Conservation (phyloP, 2,329 filamentous ascomycete species). For the Aspergillus flavus region DNA sequence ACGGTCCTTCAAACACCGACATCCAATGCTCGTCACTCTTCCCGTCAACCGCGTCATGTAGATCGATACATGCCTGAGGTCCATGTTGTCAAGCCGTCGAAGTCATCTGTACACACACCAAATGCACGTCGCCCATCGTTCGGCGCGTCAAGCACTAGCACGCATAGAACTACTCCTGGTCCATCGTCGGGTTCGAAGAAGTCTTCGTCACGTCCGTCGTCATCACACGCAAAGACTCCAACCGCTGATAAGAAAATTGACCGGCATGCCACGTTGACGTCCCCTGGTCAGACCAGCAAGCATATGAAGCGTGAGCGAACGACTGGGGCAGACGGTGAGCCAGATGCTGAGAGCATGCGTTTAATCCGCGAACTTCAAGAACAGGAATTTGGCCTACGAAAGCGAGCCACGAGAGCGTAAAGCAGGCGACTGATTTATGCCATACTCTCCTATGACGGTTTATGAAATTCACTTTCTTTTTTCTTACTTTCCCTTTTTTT, state of each 20-base stretch:
- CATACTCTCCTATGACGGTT: not conserved
- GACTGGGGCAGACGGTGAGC: slow-evolving; percentile 32
- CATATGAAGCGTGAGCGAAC: slow-evolving; percentile 29
- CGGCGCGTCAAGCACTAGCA: slow-evolving; percentile 19
- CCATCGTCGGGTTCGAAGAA: slow-evolving; percentile 33
- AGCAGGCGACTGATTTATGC: not conserved
- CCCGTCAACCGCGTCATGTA: slow-evolving; percentile 46
- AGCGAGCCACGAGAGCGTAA: slow-evolving; percentile 30
- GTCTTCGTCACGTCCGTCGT: slow-evolving; percentile 39
- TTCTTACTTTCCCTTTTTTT: slow-evolving; percentile 9
- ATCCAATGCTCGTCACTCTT: slow-evolving; percentile 47
- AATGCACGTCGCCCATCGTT: slow-evolving; percentile 28
- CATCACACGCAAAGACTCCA: slow-evolving; percentile 42
- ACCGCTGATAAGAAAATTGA: slow-evolving; percentile 40
- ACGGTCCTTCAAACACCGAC: slow-evolving; percentile 39
- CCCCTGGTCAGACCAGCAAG: slow-evolving; percentile 33
- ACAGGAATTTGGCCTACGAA: slow-evolving; percentile 48
- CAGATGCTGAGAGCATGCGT: slow-evolving; percentile 47
- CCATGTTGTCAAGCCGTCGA: slow-evolving; percentile 26
- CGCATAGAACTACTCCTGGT: slow-evolving; percentile 32
- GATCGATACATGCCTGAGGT: slow-evolving; percentile 44
- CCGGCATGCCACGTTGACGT: slow-evolving; percentile 24
- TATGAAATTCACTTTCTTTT: slow-evolving; percentile 9
- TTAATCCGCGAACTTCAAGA: slow-evolving; percentile 50
- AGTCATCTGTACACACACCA: slow-evolving; percentile 27